Percentiles rank a stretch among this genome's conserved stretches.
phyloP scores from a whole-genome alignment of 441 rosid genomes.

The Capsella rubella region DNA sequence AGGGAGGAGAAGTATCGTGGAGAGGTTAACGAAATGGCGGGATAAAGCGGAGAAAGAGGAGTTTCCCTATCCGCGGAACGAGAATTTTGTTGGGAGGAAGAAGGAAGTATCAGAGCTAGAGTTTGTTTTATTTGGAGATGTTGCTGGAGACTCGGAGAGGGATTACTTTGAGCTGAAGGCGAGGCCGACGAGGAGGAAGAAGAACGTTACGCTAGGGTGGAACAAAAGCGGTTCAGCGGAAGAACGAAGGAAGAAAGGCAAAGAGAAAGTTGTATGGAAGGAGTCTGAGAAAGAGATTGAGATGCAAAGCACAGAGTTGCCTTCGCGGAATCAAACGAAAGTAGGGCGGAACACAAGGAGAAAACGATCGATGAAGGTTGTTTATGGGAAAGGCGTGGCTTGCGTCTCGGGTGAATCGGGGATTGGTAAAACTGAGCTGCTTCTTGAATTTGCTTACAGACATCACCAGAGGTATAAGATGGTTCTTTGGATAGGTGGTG shows the following conservation, averaged over 20 bases:
- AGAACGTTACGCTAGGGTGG: conserved; percentile 74
- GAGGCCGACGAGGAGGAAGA: conserved; percentile 62
- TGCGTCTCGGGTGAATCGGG: conserved; percentile 90
- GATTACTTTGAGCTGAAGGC: conserved; percentile 89
- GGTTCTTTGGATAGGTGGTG: conserved; percentile 96
- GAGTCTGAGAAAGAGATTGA: conserved; percentile 96
- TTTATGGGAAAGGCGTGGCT: conserved; percentile 89
- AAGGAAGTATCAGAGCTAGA: conserved; percentile 88
- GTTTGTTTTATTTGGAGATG: conserved; percentile 85
- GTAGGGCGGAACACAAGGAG: conserved; percentile 59
- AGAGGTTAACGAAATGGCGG: conserved; percentile 79
- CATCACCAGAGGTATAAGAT: conserved; percentile 90
- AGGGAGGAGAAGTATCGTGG: conserved; percentile 94
- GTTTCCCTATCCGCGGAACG: conserved; percentile 85
- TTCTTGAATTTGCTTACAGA: conserved; percentile 84
- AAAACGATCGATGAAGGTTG: conserved; percentile 64
- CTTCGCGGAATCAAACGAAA: conserved; percentile 48
- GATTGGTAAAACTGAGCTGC: conserved; percentile 95
- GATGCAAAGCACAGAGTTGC: conserved; percentile 63
- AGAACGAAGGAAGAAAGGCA: conserved; percentile 73
- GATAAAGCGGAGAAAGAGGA: conserved; percentile 86
- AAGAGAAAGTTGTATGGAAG: conserved; percentile 90
- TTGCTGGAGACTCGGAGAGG: conserved; percentile 71
- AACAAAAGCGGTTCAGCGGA: conserved; percentile 55
- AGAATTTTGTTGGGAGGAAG: conserved; percentile 83